These are phyloP conservation scores for Phytophthora boehmeriae DNA, from an alignment of 352 stramenopile species.

Conservation along the genomic window DNA sequence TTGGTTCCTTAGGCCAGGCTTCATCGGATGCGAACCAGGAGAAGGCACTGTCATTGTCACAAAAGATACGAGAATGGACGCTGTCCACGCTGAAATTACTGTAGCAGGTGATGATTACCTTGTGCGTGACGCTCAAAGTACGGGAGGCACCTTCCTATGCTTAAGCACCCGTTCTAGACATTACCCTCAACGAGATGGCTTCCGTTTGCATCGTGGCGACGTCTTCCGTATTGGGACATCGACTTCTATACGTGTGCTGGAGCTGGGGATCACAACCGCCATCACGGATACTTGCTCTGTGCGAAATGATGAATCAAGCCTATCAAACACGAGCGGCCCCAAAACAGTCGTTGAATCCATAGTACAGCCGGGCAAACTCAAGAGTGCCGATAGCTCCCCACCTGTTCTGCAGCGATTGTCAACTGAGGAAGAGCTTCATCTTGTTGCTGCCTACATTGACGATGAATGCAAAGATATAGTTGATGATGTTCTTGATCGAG, in stretches of 20 bases:
- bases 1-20: constrained; percentile 65
- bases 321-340: constrained; percentile 7
- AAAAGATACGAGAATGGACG: constrained; percentile 68
- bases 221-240: constrained; percentile 50
- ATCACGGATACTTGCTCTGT: background rate
- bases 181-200: constrained; percentile 72
- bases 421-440: constrained; percentile 25
- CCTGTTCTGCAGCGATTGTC: constrained; percentile 18
- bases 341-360: background rate
- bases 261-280: constrained; percentile 24
- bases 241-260: constrained; percentile 42
- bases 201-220: constrained; percentile 57
- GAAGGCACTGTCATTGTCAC: constrained; percentile 57
- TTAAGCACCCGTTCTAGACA: constrained; percentile 72
- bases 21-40: constrained; percentile 61
- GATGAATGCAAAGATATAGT: constrained; percentile 23
- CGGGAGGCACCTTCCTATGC: constrained; percentile 66
- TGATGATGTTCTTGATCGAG: constrained; percentile 5
- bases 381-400: constrained; percentile 2
- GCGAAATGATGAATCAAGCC: background rate
- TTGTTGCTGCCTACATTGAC: constrained; percentile 31
- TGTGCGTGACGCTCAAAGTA: constrained; percentile 53
- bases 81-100: constrained; percentile 63
- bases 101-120: constrained; percentile 71
- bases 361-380: constrained; percentile 4